A percentile compares a stretch with the other conserved stretches of the same genome.
phyloP scores from a whole-genome alignment of 2,329 filamentous ascomycete species.

The Monilinia vaccinii-corymbosi region DNA sequence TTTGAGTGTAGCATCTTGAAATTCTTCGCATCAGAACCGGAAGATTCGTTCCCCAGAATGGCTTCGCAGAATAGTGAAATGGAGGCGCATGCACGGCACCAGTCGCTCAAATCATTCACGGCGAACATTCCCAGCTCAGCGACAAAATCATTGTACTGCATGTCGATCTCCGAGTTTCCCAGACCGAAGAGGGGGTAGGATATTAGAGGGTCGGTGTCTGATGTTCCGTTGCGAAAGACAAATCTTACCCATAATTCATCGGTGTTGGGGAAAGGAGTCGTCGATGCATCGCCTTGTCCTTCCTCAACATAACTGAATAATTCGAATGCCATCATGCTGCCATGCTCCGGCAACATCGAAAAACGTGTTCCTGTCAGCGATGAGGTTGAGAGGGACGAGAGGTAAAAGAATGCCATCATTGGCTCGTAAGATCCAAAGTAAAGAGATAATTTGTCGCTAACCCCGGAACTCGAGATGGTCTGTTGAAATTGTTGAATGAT shows the following conservation, averaged over 20 bases:
- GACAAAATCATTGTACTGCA: slow-evolving; percentile 26
- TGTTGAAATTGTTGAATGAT: slow-evolving; percentile 36
- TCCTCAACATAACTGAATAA: slow-evolving; percentile 36
- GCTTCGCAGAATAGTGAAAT: slow-evolving; percentile 24
- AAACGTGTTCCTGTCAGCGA: slow-evolving; percentile 38
- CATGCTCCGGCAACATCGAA: slow-evolving; percentile 51
- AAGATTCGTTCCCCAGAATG: slow-evolving; percentile 6
- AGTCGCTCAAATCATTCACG: slow-evolving; percentile 18
- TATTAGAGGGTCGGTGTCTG: slow-evolving; percentile 29
- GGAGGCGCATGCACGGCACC: slow-evolving; percentile 23
- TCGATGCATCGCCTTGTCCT: slow-evolving; percentile 26
- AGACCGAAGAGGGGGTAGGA: slow-evolving; percentile 28
- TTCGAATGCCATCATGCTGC: slow-evolving; percentile 69
- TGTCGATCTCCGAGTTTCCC: slow-evolving; percentile 22
- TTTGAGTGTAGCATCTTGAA: neutral
- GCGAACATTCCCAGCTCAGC: slow-evolving; percentile 19
- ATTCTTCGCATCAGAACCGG: neutral
- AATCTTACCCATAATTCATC: slow-evolving; percentile 45
- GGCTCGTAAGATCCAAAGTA: slow-evolving; percentile 47
- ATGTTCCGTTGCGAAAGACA: slow-evolving; percentile 42
- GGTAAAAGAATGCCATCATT: slow-evolving; percentile 45
- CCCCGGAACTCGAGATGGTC: slow-evolving; percentile 32
- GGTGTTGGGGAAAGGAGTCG: slow-evolving; percentile 17
- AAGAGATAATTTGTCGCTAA: slow-evolving; percentile 40
- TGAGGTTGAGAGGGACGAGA: slow-evolving; percentile 36